These are phyloP conservation scores for Cryphonectria radicalis DNA, from an alignment of 2,329 filamentous ascomycete species.

Conservation along the genomic window DNA sequence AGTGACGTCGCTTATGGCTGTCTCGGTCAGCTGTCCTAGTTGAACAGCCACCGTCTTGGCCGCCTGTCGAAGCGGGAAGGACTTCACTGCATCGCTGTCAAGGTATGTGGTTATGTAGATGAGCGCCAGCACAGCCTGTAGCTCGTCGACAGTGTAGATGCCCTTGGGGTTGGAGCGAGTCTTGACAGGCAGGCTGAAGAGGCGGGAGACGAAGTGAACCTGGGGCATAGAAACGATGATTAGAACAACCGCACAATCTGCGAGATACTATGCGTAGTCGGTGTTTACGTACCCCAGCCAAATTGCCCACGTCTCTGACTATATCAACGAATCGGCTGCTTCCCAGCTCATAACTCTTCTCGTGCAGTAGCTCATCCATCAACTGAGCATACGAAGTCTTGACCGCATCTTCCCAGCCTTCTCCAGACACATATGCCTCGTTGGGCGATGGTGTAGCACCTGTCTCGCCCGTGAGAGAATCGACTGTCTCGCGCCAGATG, in stretches of 20 bases:
- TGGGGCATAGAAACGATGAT: slow-evolving; percentile 40
- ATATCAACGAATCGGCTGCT: slow-evolving; percentile 71
- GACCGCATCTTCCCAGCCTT: slow-evolving; percentile 65
- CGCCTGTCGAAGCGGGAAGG: slow-evolving; percentile 65
- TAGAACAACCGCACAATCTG: not conserved
- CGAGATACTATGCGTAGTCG: not conserved
- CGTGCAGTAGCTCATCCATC: slow-evolving; percentile 62
- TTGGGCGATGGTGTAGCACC: not conserved
- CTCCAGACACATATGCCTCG: slow-evolving; percentile 38
- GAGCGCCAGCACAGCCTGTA: slow-evolving; percentile 66
- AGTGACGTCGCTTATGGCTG: slow-evolving; percentile 64
- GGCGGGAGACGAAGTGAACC: slow-evolving; percentile 64
- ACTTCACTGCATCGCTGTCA: slow-evolving; percentile 68
- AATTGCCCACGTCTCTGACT: slow-evolving; percentile 70
- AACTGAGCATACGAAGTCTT: slow-evolving; percentile 70
- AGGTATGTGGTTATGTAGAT: slow-evolving; percentile 70
- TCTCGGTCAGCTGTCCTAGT: slow-evolving; percentile 65
- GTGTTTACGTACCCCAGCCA: slow-evolving; percentile 43
- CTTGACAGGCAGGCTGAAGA: slow-evolving; percentile 71
- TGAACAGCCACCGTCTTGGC: slow-evolving; percentile 60
- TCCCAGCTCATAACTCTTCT: slow-evolving; percentile 67
- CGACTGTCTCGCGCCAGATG: slow-evolving; percentile 66
- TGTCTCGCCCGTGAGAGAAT: slow-evolving; percentile 60
- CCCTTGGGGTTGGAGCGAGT: slow-evolving; percentile 63
- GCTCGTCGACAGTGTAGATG: slow-evolving; percentile 57